A percentile compares a stretch with the other conserved stretches of the same genome.
phyloP scores from a whole-genome alignment of 768 basidiomycete genomes.

The Kwoniella shandongensis region DNA sequence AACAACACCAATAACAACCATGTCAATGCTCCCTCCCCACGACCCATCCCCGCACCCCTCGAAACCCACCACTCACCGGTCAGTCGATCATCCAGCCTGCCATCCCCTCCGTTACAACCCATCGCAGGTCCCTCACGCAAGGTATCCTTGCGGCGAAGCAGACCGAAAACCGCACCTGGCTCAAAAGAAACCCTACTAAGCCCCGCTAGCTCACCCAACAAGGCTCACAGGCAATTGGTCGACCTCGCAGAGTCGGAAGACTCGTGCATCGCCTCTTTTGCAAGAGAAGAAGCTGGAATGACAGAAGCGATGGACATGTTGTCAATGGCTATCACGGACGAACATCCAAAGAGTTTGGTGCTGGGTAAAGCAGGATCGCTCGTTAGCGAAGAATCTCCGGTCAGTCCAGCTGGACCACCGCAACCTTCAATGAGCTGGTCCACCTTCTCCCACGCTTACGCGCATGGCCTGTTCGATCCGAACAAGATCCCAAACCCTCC shows the following conservation, averaged over 20 bases:
- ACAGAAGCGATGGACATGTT: conserved; percentile 35
- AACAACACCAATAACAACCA: conserved; percentile 2
- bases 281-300: conserved; percentile 13
- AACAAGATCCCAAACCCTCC: conserved; percentile 45
- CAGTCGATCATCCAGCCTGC: not conserved
- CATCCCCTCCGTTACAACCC: conserved; percentile 2
- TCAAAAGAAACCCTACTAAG: not conserved
- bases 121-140: conserved; percentile 13
- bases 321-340: conserved; percentile 10
- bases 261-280: conserved; percentile 19
- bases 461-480: conserved; percentile 47
- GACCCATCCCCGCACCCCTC: conserved; percentile 16
- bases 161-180: conserved; percentile 40
- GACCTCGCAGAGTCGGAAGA: conserved; percentile 14
- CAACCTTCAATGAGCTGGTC: conserved; percentile 30
- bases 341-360: conserved; percentile 9
- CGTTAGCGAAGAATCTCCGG: not conserved
- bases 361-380: conserved; percentile 30
- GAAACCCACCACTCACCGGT: conserved; percentile 17
- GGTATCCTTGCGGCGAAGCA: conserved; percentile 22
- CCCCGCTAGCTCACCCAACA: not conserved
- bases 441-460: conserved; percentile 44
- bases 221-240: not conserved
- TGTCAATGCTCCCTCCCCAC: conserved; percentile 4
- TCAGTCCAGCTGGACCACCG: not conserved